Base-by-base conservation (phyloP, 73 alveolate genomes). In the Paramecium biaurelia region DNA sequence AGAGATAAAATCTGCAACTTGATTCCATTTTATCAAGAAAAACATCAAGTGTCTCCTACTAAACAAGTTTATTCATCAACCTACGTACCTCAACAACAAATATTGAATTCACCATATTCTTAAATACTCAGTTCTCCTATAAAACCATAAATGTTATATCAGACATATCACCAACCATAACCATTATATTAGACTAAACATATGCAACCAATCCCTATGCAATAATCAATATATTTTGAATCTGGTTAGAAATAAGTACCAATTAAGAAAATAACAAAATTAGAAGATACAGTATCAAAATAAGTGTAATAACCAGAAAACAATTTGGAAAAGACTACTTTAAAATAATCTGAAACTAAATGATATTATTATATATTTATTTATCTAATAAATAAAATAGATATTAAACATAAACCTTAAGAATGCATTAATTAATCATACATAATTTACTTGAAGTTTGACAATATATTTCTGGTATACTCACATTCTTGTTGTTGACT, bases 401-500 rank as follows among this genome's bases (percentile, higher is more conserved):
- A n/a, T n/a, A n/a, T n/a, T n/a, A n/a, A n/a, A n/a, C n/a, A 14
- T 49, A 14, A 4, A 15, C 18, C 15, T 53, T 4, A 53, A 15
- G 11, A 1, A 14, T 4, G 30, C n/a, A n/a, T n/a, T n/a, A n/a
- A n/a, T n/a, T n/a, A n/a, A n/a, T n/a, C n/a, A n/a, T n/a, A n/a
- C n/a, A n/a, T n/a, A n/a, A n/a, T n/a, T n/a, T n/a, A n/a, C n/a
- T 12, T 57, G 20, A 2, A 67, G 90, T 79, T 41, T 20, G 1
- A 79, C 49, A 15, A 43, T 32, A 4, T 43, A 79, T 15, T 20
- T 42, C 26, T 38, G 95, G 93, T 26, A 72, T 92, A 28, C 28
- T 7, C 1, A 92, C 76, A 82, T 93, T 85, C 0, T 92, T 92
- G 34, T 93, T 93, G 34, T 93, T 93, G 42, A 85, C 38, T 10